These are phyloP conservation scores for Hymenoscyphus infarciens DNA, from an alignment of 2,329 filamentous ascomycete genomes.

Conservation along the genomic window DNA sequence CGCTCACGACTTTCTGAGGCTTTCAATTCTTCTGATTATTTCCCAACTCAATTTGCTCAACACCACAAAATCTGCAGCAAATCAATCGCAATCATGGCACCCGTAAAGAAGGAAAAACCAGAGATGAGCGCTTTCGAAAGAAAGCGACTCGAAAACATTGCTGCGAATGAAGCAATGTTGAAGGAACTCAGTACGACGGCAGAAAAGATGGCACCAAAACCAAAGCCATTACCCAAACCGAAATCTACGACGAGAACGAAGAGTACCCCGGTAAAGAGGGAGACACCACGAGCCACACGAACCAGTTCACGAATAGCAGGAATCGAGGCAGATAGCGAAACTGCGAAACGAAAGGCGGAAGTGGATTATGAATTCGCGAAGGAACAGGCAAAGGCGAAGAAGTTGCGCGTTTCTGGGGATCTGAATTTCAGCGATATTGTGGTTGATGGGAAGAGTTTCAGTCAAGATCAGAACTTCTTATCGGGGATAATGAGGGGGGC, in stretches of 20 bases:
- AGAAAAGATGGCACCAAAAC: constrained; percentile 59
- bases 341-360: constrained; percentile 65
- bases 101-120: constrained; percentile 40
- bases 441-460: constrained; percentile 76
- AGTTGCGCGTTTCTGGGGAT: constrained; percentile 61
- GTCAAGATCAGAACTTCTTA: constrained; percentile 63
- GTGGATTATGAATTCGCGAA: constrained; percentile 56
- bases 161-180: constrained; percentile 76
- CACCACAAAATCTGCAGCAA: constrained; percentile 19
- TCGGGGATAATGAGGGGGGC: constrained; percentile 64
- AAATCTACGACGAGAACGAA: constrained; percentile 40
- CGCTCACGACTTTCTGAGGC: constrained; percentile 5
- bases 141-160: constrained; percentile 80
- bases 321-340: constrained; percentile 52
- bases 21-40: constrained; percentile 14
- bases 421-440: constrained; percentile 73
- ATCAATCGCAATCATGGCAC: constrained; percentile 42
- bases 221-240: constrained; percentile 44
- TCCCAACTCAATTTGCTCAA: constrained; percentile 6
- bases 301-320: constrained; percentile 58
- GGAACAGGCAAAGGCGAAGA: constrained; percentile 57
- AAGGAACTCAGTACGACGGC: constrained; percentile 72
- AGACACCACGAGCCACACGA: constrained; percentile 48
- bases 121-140: constrained; percentile 83
- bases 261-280: constrained; percentile 46